Evolutionary conservation across 2,329 filamentous ascomycete genomes (phyloP).

Genomic region (Apiospora koreana): DNA sequence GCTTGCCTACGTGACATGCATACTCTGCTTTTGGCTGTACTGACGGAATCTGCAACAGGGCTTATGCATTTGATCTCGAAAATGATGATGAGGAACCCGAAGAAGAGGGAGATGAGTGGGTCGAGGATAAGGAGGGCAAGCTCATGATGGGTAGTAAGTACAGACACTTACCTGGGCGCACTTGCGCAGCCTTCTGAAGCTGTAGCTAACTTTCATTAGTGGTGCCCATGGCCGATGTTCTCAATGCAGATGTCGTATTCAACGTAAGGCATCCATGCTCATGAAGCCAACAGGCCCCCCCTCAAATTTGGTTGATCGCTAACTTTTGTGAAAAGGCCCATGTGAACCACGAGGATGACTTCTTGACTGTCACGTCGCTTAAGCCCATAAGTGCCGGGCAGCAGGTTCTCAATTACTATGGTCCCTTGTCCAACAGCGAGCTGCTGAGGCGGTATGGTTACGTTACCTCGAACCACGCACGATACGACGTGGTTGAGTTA

Average conservation of each 20-base stretch:
- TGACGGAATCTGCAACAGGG: slow-evolving; percentile 29
- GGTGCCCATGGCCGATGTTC: slow-evolving; percentile 86
- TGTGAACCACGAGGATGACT: slow-evolving; percentile 53
- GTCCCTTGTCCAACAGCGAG: slow-evolving; percentile 79
- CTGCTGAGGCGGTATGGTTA: slow-evolving; percentile 85
- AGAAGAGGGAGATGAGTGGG: slow-evolving; percentile 63
- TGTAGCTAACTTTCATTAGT: slow-evolving; percentile 36
- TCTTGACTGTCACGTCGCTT: slow-evolving; percentile 71
- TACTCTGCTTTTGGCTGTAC: background rate
- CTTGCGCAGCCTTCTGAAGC: background rate
- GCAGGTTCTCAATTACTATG: slow-evolving; percentile 88
- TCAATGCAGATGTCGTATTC: slow-evolving; percentile 87
- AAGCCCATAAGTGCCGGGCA: slow-evolving; percentile 68
- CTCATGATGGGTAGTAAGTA: slow-evolving; percentile 63
- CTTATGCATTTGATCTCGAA: slow-evolving; percentile 85
- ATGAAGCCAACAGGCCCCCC: background rate
- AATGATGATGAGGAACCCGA: slow-evolving; percentile 50
- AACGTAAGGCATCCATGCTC: slow-evolving; percentile 58
- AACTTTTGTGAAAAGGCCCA: slow-evolving; percentile 41
- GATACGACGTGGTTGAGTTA: slow-evolving; percentile 83
- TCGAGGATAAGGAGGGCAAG: slow-evolving; percentile 61
- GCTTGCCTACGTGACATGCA: background rate
- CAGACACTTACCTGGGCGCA: background rate
- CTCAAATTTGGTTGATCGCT: background rate
- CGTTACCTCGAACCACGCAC: slow-evolving; percentile 73